These are phyloP conservation scores for Zasmidium cellare DNA, from an alignment of 2,329 filamentous ascomycete genomes.

Conservation along the genomic window DNA sequence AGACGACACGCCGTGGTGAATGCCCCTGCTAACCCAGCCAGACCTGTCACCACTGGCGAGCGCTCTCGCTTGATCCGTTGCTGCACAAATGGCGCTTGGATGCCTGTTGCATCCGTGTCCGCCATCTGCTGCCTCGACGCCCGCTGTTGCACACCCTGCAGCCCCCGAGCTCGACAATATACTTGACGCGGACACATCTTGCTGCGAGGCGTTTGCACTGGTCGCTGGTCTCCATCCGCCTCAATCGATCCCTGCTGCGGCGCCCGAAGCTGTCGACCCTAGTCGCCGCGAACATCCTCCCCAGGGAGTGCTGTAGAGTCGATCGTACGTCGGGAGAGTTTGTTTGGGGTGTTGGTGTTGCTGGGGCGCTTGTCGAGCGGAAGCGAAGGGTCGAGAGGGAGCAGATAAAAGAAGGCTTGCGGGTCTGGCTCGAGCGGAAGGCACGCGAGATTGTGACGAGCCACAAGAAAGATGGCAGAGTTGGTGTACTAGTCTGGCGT, in stretches of 20 bases:
- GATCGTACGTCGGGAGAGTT: slow-evolving; percentile 36
- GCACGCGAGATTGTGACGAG: slow-evolving; percentile 34
- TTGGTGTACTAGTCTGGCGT: slow-evolving; percentile 44
- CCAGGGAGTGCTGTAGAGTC: slow-evolving; percentile 57
- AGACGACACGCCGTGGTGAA: background rate
- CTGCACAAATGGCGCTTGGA: slow-evolving; percentile 64
- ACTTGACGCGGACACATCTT: slow-evolving; percentile 65
- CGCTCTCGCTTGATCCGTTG: slow-evolving; percentile 64
- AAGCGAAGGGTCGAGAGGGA: slow-evolving; percentile 66
- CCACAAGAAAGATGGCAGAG: slow-evolving; percentile 36
- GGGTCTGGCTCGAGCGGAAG: slow-evolving; percentile 60
- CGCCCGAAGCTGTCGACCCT: slow-evolving; percentile 62
- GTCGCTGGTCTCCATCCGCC: slow-evolving; percentile 64
- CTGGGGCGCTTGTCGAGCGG: slow-evolving; percentile 63
- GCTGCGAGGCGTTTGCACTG: slow-evolving; percentile 64
- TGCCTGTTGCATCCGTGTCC: slow-evolving; percentile 55
- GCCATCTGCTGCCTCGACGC: slow-evolving; percentile 57
- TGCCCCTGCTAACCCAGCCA: slow-evolving; percentile 33
- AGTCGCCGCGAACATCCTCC: slow-evolving; percentile 64
- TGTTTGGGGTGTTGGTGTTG: slow-evolving; percentile 44
- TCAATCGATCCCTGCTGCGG: slow-evolving; percentile 61
- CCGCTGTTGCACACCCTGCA: slow-evolving; percentile 61
- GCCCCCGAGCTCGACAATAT: slow-evolving; percentile 65
- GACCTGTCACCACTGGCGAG: slow-evolving; percentile 63
- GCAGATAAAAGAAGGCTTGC: slow-evolving; percentile 65